phyloP scores from a whole-genome alignment of 2,329 filamentous ascomycete genomes.

The Talaromyces marneffei region DNA sequence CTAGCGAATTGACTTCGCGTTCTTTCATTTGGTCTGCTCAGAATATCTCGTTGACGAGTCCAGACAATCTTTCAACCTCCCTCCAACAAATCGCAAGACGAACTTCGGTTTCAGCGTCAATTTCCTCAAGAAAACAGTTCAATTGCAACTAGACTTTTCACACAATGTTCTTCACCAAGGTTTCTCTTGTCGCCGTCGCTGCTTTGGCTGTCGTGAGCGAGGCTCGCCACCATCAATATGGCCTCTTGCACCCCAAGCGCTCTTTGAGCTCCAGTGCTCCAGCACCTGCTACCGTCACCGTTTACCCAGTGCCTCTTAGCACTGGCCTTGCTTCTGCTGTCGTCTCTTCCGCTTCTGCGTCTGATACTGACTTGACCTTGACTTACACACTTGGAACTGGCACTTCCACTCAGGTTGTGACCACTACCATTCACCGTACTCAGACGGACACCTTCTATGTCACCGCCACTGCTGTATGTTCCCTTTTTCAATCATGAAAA shows the following conservation, averaged over 20 bases:
- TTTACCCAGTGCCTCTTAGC: constrained; percentile 18
- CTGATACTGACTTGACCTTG: constrained; percentile 25
- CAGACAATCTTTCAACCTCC: constrained; percentile 1
- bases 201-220: constrained; percentile 32
- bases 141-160: constrained; percentile 5
- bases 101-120: background rate
- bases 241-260: constrained; percentile 19
- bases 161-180: constrained; percentile 36
- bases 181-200: constrained; percentile 31
- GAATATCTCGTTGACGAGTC: constrained; percentile 16
- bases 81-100: too few species aligned
- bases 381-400: constrained; percentile 39
- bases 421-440: constrained; percentile 34
- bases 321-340: constrained; percentile 18
- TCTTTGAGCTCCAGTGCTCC: background rate
- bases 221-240: constrained; percentile 25
- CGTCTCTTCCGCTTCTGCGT: constrained; percentile 9
- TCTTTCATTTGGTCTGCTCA: constrained; percentile 14
- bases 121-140: background rate
- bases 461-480: constrained; percentile 14
- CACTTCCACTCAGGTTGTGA: constrained; percentile 31
- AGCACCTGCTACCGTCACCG: constrained; percentile 15
- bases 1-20: constrained; percentile 16
- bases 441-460: constrained; percentile 20
- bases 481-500: background rate